Conservation (phyloP, 768 basidiomycete genomes). For the Lentinula lateritia region DNA sequence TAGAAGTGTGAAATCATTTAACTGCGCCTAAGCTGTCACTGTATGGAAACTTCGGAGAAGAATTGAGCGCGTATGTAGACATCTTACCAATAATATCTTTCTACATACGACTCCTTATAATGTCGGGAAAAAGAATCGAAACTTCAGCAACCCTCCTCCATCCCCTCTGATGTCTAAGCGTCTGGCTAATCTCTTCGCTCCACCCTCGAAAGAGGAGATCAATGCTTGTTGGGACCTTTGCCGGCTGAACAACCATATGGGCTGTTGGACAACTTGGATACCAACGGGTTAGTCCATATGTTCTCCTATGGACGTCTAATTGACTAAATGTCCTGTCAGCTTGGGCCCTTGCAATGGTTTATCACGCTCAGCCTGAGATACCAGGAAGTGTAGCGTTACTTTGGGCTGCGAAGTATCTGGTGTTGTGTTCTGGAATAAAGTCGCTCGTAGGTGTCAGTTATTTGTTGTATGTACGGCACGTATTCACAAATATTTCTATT, state of each 20-base stretch:
- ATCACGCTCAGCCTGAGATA: slow-evolving; percentile 19
- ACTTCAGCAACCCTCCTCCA: background rate
- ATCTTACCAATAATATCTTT: background rate
- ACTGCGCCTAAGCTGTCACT: background rate
- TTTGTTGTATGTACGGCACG: background rate
- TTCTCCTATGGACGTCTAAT: background rate
- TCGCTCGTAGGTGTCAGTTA: slow-evolving; percentile 18
- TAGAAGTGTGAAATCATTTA: background rate
- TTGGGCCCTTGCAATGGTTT: slow-evolving; percentile 27
- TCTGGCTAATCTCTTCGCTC: slow-evolving; percentile 9
- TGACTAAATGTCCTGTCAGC: slow-evolving; percentile 11
- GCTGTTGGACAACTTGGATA: slow-evolving; percentile 25
- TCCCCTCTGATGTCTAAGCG: background rate
- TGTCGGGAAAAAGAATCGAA: background rate
- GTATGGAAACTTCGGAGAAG: background rate
- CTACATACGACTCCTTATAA: background rate
- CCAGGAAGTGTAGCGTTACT: slow-evolving; percentile 12
- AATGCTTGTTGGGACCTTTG: slow-evolving; percentile 27
- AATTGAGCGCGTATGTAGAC: background rate
- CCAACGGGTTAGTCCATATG: slow-evolving; percentile 16
- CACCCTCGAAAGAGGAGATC: slow-evolving; percentile 17
- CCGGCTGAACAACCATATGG: slow-evolving; percentile 25
- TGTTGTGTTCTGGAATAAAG: slow-evolving; percentile 25
- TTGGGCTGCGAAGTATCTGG: slow-evolving; percentile 18
- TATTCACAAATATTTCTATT: background rate